phyloP scores from a whole-genome alignment of 2,329 filamentous ascomycete genomes.

The Calcarisporium arbuscula region DNA sequence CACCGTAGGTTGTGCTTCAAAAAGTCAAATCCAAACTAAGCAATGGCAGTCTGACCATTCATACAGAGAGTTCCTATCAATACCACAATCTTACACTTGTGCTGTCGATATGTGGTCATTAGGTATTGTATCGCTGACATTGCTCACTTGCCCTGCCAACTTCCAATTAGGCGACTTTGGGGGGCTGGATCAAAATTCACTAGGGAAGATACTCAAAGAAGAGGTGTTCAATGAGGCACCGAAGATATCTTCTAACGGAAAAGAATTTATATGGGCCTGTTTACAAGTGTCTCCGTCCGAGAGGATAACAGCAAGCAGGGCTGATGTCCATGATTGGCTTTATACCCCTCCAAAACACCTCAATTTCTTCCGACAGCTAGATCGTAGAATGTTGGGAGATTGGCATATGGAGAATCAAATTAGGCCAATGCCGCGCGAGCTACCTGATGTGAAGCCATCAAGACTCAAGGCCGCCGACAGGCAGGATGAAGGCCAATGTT shows the following conservation, averaged over 20 bases:
- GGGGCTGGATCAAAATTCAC: slow-evolving; percentile 18
- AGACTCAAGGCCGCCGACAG: too few species aligned
- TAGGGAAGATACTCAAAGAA: slow-evolving; percentile 14
- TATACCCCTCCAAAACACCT: slow-evolving; percentile 23
- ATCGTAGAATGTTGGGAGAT: slow-evolving; percentile 18
- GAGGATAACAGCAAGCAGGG: slow-evolving; percentile 22
- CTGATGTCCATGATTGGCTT: slow-evolving; percentile 27
- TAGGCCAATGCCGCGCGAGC: slow-evolving; percentile 25
- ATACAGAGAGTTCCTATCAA: slow-evolving; percentile 31
- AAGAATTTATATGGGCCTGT: slow-evolving; percentile 24
- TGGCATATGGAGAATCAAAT: slow-evolving; percentile 21
- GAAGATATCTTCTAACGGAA: slow-evolving; percentile 18
- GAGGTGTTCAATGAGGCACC: slow-evolving; percentile 6
- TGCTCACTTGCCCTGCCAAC: slow-evolving; percentile 20
- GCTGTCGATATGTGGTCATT: slow-evolving; percentile 48
- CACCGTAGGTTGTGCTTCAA: slow-evolving; percentile 35
- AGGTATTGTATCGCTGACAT: slow-evolving; percentile 37
- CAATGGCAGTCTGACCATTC: slow-evolving; percentile 5
- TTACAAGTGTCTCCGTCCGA: slow-evolving; percentile 19
- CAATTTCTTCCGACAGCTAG: slow-evolving; percentile 24
- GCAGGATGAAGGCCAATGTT: too few species aligned
- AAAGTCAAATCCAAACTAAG: neutral
- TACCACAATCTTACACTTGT: slow-evolving; percentile 20
- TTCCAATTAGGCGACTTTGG: slow-evolving; percentile 18
- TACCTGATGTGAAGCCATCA: slow-evolving; percentile 26